These are phyloP conservation scores for Camellia oleifera DNA, from an alignment of 179 eudicot genomes.

Conservation along the genomic window DNA sequence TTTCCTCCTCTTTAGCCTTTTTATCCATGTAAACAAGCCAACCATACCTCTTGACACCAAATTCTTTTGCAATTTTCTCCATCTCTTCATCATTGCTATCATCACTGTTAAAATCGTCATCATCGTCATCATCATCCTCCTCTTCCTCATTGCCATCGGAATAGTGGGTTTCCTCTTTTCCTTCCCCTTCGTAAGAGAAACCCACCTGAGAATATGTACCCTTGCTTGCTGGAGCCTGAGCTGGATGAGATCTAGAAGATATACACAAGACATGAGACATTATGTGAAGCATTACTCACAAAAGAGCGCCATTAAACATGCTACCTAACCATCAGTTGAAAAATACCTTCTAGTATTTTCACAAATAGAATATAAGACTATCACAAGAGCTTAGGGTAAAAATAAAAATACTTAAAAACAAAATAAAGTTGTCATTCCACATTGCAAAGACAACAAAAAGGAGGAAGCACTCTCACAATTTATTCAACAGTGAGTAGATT, in stretches of 20 bases:
- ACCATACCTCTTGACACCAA: slow-evolving; percentile 95
- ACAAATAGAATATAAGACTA: not conserved
- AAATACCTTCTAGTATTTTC: not conserved
- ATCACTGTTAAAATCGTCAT: slow-evolving; percentile 94
- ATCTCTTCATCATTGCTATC: slow-evolving; percentile 92
- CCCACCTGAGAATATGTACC: slow-evolving; percentile 97
- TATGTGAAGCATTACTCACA: not conserved
- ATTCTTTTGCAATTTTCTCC: slow-evolving; percentile 95
- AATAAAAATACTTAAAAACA: not conserved
- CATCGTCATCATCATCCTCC: slow-evolving; percentile 72
- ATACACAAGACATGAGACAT: not conserved
- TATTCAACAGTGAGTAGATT: not conserved
- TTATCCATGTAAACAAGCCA: slow-evolving; percentile 99
- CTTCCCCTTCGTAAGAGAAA: slow-evolving; percentile 85
- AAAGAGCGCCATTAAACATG: not conserved
- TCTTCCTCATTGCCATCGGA: slow-evolving; percentile 75
- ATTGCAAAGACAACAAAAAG: not conserved
- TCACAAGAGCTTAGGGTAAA: not conserved
- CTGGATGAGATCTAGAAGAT: slow-evolving; percentile 49
- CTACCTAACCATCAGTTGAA: not conserved
- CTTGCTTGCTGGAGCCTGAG: slow-evolving; percentile 78
- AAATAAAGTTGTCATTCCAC: not conserved
- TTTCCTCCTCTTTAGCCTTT: slow-evolving; percentile 95
- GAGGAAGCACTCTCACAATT: not conserved
- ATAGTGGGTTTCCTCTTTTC: slow-evolving; percentile 60